Percentiles rank a stretch among this genome's conserved stretches.
These are phyloP conservation scores for Echeveria elegans DNA, from an alignment of 164 flowering plant species.

Conservation along the genomic window DNA sequence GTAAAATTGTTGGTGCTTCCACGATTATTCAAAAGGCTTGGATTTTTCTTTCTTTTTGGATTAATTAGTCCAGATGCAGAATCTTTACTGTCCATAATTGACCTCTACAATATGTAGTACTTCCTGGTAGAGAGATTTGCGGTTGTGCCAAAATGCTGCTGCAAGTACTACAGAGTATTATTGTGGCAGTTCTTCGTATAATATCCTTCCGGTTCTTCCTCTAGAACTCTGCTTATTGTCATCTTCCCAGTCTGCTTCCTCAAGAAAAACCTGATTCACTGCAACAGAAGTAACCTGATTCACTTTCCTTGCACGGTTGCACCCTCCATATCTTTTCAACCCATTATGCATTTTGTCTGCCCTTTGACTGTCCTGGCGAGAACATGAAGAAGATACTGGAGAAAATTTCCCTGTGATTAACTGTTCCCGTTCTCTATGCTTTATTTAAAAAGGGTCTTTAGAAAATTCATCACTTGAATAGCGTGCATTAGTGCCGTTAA, in stretches of 20 bases:
- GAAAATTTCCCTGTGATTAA: constrained; percentile 46
- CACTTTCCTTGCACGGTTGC: too few relatives aligned
- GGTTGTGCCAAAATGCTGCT: constrained; percentile 26
- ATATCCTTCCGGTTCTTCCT: constrained; percentile 19
- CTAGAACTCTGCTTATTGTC: constrained; percentile 12
- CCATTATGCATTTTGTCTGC: too few relatives aligned
- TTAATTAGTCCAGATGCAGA: constrained; percentile 11
- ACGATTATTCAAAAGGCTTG: constrained; percentile 10
- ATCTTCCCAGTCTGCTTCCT: constrained; percentile 31
- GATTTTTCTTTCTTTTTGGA: constrained; percentile 5
- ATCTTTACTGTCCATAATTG: constrained; percentile 36
- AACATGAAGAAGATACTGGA: constrained; percentile 54
- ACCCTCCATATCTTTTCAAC: too few relatives aligned
- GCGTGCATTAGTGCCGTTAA: constrained; percentile 56
- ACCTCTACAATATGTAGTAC: constrained; percentile 28
- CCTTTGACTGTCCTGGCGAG: constrained; percentile 37
- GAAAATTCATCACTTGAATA: constrained; percentile 8
- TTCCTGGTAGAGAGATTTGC: constrained; percentile 33
- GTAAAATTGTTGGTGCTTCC: constrained; percentile 13
- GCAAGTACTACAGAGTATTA: constrained; percentile 22
- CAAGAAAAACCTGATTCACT: too few relatives aligned
- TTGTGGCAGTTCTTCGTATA: constrained; percentile 15
- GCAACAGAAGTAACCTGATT: too few relatives aligned
- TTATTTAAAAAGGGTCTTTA: constrained; percentile 52
- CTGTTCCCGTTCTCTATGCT: constrained; percentile 67